Percentiles rank a stretch among this genome's conserved stretches.
phyloP scores from a whole-genome alignment of 139 green algal species.

The Medakamo hakoo region DNA sequence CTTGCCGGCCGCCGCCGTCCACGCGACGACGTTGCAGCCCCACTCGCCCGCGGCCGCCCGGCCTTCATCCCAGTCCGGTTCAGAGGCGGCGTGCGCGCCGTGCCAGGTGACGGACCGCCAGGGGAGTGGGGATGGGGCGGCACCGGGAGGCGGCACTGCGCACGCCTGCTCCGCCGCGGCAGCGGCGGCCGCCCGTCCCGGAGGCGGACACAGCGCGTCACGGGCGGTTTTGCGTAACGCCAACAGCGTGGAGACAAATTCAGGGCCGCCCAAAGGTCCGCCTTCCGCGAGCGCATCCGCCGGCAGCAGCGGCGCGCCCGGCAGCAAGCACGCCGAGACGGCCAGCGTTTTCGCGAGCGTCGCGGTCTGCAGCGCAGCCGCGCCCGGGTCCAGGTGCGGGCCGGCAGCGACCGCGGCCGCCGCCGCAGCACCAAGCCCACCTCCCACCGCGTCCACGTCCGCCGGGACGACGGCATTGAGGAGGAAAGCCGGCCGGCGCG shows the following conservation, averaged over 20 bases:
- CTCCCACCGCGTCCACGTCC: not conserved
- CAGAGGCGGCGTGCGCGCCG: not conserved
- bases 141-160: no score
- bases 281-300: not conserved
- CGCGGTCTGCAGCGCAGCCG: no score
- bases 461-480: not conserved
- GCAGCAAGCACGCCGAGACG: not conserved
- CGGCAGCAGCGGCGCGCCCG: not conserved
- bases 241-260: no score
- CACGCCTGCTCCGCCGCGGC: no score
- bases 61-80: slow-evolving; percentile 13
- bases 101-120: slow-evolving; percentile 12
- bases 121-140: no score
- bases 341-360: not conserved
- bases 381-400: not conserved
- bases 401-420: not conserved
- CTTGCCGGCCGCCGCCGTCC: not conserved
- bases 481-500: not conserved
- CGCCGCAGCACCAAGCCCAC: no score
- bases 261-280: not conserved
- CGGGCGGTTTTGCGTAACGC: not conserved
- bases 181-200: not conserved
- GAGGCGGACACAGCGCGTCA: not conserved
- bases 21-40: slow-evolving; percentile 12
- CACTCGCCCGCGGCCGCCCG: slow-evolving; percentile 1